A percentile compares a stretch with the other conserved stretches of the same genome.
Conservation (phyloP, 2,329 filamentous ascomycete genomes). For the Gnomoniopsis sp. region DNA sequence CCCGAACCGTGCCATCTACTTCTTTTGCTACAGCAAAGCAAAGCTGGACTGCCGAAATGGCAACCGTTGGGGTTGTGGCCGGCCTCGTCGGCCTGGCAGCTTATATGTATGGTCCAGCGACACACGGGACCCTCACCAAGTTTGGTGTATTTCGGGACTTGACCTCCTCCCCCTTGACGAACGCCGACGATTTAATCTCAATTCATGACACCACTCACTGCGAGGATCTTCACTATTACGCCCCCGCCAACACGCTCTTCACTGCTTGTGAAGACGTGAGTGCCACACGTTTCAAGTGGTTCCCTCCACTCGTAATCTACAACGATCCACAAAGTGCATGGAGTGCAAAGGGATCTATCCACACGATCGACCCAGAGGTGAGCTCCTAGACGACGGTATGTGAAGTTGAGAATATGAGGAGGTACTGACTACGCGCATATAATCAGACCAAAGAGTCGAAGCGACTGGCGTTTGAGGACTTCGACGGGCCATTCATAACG, state of each 20-base stretch:
- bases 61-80: conserved; percentile 7
- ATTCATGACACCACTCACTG: conserved; percentile 54
- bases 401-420: background rate
- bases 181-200: conserved; percentile 28
- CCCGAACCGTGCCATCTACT: background rate
- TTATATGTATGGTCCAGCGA: conserved; percentile 12
- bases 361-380: conserved; percentile 53
- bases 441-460: conserved; percentile 41
- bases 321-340: conserved; percentile 33
- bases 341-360: conserved; percentile 40
- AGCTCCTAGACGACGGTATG: conserved; percentile 15
- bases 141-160: conserved; percentile 8
- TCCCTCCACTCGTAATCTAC: conserved; percentile 43
- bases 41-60: background rate
- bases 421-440: background rate
- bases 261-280: conserved; percentile 51
- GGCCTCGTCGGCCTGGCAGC: conserved; percentile 11
- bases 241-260: conserved; percentile 45
- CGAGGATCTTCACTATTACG: conserved; percentile 58
- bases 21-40: background rate
- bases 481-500: conserved; percentile 50
- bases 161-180: conserved; percentile 2
- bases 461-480: conserved; percentile 47
- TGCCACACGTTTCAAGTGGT: conserved; percentile 45
- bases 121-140: conserved; percentile 9